Percentiles rank a stretch among this genome's conserved stretches.
Evolutionary conservation across 306 rosid species (phyloP).

Genomic region (Rosa rugosa): DNA sequence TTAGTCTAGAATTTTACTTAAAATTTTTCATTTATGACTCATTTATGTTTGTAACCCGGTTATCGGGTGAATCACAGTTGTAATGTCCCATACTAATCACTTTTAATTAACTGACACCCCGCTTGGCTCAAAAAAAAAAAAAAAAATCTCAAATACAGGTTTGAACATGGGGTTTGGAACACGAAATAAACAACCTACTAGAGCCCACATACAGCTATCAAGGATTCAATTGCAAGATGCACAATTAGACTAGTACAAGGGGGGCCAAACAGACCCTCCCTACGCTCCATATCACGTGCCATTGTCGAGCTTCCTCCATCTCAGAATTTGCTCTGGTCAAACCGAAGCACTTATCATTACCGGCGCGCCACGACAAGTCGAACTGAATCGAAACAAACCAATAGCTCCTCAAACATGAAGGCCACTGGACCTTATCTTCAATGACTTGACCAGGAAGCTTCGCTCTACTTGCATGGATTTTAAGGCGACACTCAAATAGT

Average conservation of each 20-base stretch:
- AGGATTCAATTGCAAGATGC: neutral
- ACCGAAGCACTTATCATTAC: slow-evolving; percentile 41
- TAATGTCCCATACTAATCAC: too few species aligned
- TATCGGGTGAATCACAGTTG: too few species aligned
- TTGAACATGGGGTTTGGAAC: neutral
- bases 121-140: too few species aligned
- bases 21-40: too few species aligned
- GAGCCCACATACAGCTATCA: slow-evolving; percentile 24
- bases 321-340: slow-evolving; percentile 21
- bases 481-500: neutral
- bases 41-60: too few species aligned
- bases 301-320: slow-evolving; percentile 38
- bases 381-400: neutral
- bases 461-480: slow-evolving; percentile 2
- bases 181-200: neutral
- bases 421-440: neutral
- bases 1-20: too few species aligned
- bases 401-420: slow-evolving; percentile 1
- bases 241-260: neutral
- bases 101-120: too few species aligned
- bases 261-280: slow-evolving; percentile 9
- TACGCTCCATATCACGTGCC: slow-evolving; percentile 43
- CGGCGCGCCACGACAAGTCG: slow-evolving; percentile 14
- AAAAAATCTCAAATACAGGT: too few species aligned
- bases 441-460: slow-evolving; percentile 1